Evolutionary conservation across 106 monocot genomes (phyloP), one percentile per base, ranked within the genome.

Genomic region (Acorus calamus): DNA sequence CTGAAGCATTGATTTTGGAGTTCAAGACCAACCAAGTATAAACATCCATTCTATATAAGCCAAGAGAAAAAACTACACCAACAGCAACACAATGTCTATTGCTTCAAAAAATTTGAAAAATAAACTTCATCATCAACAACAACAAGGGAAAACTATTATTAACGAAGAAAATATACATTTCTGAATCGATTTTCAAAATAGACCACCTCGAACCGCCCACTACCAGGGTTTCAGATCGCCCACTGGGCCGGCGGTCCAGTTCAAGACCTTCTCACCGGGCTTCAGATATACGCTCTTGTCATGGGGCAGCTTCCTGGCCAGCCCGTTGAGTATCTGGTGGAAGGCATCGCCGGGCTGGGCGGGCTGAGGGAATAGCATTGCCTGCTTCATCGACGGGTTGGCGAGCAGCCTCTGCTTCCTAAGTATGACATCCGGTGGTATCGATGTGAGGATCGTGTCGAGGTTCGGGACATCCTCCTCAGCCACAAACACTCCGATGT

Each of bases 351-450:
- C 82, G 2, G 89, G 59, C 51, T 85, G 75, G 6, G 79, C 85
- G 42, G 89, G 89, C 49, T 89, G 89, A 2, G 89, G 89, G 60
- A 89, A 89, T 49, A 89, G 49, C 89, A 89, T 89, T 5, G 89
- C 89, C 65, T 82, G 85, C 70, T 89, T 89, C 89, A 89, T 89
- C 3, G 89, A 89, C 50, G 89, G 89, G 50, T 85, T 89, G 1
- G 89, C 89, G 14, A 89, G 79, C 44, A 89, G 47, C 42, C 89
- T 73, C 11, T 89, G 89, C 42, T 89, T 89, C 69, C 89, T 79
- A 8, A 89, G 44, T 64, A 89, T 79, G 55, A 82, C 85, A 50
- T 87, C 87, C 3, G 70, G 69, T 0, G 87, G 68, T 47, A 87
- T 79, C 7, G 79, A 83, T 8, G 83, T 87, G 13, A 87, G 70